phyloP scores from a whole-genome alignment of 2,329 filamentous ascomycete genomes.

The Myriosclerotinia duriaeana region DNA sequence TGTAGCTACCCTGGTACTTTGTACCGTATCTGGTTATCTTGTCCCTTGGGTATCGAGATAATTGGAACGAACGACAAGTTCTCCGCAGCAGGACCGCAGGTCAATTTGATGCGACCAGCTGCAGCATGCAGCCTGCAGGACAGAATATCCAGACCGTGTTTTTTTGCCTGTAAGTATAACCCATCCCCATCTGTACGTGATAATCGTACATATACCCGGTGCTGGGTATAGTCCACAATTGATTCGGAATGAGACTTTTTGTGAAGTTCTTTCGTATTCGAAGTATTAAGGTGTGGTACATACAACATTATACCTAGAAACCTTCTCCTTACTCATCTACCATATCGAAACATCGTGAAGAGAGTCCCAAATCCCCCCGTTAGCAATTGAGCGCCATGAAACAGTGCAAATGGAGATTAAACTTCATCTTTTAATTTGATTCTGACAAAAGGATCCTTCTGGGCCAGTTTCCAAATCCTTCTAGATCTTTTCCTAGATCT shows the following conservation, averaged over 20 bases:
- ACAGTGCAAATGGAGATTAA: background rate
- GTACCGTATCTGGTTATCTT: background rate
- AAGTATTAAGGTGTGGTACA: background rate
- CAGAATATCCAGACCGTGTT: background rate
- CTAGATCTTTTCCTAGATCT: constrained; percentile 17
- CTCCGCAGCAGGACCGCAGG: too few species aligned
- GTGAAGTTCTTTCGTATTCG: background rate
- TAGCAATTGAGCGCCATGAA: background rate
- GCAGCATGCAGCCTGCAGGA: constrained; percentile 2
- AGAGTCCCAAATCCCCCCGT: background rate
- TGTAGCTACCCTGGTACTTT: background rate
- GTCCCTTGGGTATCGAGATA: background rate
- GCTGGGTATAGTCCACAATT: background rate
- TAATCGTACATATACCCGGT: background rate
- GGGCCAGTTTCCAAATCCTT: constrained; percentile 17
- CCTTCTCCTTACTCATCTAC: background rate
- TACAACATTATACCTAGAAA: background rate
- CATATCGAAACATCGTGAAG: background rate
- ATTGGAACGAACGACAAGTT: background rate
- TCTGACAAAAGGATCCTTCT: constrained; percentile 8
- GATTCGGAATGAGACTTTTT: background rate
- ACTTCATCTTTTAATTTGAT: constrained; percentile 1
- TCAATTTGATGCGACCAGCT: background rate
- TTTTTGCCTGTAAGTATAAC: background rate
- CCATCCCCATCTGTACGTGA: background rate